phyloP scores from a whole-genome alignment of 176 grass and related monocot species.

The Carex pumila region DNA sequence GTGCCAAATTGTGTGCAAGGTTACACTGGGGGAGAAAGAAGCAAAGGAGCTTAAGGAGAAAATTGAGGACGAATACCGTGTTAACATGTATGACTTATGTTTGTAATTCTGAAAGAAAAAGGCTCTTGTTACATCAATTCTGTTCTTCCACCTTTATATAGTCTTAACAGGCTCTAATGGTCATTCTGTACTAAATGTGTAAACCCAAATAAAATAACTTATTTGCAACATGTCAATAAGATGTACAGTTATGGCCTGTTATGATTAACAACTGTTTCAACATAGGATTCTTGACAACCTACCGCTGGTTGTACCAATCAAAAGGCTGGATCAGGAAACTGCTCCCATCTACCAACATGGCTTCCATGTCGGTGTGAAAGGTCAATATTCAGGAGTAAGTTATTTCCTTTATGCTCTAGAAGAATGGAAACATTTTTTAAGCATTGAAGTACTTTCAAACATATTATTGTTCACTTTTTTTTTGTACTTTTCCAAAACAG shows the following conservation, averaged over 20 bases:
- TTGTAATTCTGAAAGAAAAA: neutral
- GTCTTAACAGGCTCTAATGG: neutral
- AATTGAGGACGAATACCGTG: slow-evolving; percentile 83
- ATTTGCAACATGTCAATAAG: neutral
- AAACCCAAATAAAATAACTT: neutral
- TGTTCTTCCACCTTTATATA: neutral
- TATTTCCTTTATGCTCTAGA: neutral
- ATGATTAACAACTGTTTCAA: neutral
- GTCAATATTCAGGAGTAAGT: slow-evolving; percentile 70
- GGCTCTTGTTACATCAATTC: neutral
- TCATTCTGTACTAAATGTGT: neutral
- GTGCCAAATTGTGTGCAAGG: slow-evolving; percentile 81
- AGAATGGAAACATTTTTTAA: neutral
- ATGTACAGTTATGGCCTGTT: neutral
- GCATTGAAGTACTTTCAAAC: slow-evolving; percentile 2
- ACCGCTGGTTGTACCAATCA: slow-evolving; percentile 78
- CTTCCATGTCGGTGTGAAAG: slow-evolving; percentile 80
- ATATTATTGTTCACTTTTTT: neutral
- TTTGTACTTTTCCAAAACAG: slow-evolving; percentile 21
- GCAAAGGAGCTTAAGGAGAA: slow-evolving; percentile 78
- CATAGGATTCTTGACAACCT: slow-evolving; percentile 89
- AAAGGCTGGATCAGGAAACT: slow-evolving; percentile 62
- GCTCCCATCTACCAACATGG: slow-evolving; percentile 77
- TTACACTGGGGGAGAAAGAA: slow-evolving; percentile 53
- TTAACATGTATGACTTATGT: slow-evolving; percentile 55